These are phyloP conservation scores for Microcyclosporella mali DNA, from an alignment of 2,329 filamentous ascomycete genomes.

Conservation along the genomic window DNA sequence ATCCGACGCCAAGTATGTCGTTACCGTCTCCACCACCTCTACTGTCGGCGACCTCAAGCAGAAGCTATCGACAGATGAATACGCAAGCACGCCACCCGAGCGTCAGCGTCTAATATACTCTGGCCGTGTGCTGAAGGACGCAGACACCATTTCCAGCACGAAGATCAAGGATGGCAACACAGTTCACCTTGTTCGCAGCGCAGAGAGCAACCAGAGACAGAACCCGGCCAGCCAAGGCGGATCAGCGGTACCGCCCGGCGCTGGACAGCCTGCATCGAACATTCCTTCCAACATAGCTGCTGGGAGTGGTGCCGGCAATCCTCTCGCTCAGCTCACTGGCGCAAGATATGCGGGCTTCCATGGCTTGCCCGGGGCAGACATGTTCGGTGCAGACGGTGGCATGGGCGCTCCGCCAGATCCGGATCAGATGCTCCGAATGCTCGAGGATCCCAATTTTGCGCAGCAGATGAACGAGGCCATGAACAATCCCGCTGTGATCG, in stretches of 20 bases:
- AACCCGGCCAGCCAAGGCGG: constrained; percentile 48
- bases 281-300: constrained; percentile 73
- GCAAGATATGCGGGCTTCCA: constrained; percentile 90
- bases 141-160: constrained; percentile 74
- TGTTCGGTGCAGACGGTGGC: constrained; percentile 91
- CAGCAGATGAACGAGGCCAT: constrained; percentile 90
- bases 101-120: constrained; percentile 96
- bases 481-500: constrained; percentile 87
- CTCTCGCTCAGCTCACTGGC: constrained; percentile 82
- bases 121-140: constrained; percentile 91
- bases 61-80: constrained; percentile 74
- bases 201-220: constrained; percentile 71
- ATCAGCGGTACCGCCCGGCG: constrained; percentile 33
- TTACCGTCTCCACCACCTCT: constrained; percentile 72
- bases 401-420: constrained; percentile 83
- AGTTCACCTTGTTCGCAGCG: constrained; percentile 93
- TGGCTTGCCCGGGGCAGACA: constrained; percentile 75
- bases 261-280: constrained; percentile 51
- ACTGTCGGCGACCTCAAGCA: constrained; percentile 82
- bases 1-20: constrained; percentile 74
- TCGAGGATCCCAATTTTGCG: constrained; percentile 80
- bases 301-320: constrained; percentile 74
- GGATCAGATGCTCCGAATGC: constrained; percentile 75
- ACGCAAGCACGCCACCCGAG: constrained; percentile 79
- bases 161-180: constrained; percentile 97